phyloP scores from a whole-genome alignment of 2,329 filamentous ascomycete genomes.

The Shiraia sp. region DNA sequence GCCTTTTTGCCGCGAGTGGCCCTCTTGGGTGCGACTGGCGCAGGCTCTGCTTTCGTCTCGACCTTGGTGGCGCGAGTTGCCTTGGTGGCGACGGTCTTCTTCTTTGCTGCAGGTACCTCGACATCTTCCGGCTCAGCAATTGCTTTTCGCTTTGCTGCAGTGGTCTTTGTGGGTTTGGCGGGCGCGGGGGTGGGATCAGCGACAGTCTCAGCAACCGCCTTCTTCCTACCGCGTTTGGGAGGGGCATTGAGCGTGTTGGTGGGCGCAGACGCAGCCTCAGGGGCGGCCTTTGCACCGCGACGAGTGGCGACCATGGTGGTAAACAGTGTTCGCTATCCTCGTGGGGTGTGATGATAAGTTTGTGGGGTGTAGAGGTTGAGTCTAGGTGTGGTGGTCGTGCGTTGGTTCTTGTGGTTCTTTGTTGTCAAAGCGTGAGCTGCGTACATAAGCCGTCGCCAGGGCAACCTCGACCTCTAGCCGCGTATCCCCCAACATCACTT shows the following conservation, averaged over 20 bases:
- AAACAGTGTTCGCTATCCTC: too few species aligned
- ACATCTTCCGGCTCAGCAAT: constrained; percentile 22
- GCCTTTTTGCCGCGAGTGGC: constrained; percentile 30
- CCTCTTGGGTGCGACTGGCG: constrained; percentile 24
- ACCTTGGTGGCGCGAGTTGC: constrained; percentile 26
- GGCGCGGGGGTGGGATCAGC: constrained; percentile 18
- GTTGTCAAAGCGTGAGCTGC: constrained; percentile 26
- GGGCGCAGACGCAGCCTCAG: constrained; percentile 25
- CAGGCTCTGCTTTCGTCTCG: constrained; percentile 19
- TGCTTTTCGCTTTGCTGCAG: constrained; percentile 23
- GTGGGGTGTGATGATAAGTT: constrained; percentile 8
- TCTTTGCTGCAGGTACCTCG: constrained; percentile 19
- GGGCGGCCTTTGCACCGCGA: constrained; percentile 30
- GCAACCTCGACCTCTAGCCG: too few species aligned
- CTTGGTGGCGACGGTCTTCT: constrained; percentile 19
- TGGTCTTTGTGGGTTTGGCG: constrained; percentile 23
- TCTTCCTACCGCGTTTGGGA: constrained; percentile 38
- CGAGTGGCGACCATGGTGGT: constrained; percentile 38
- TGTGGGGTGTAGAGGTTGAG: constrained; percentile 14
- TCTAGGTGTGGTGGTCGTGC: constrained; percentile 17
- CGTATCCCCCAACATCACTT: background rate
- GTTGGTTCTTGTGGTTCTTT: constrained; percentile 15
- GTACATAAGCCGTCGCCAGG: constrained; percentile 18
- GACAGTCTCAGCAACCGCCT: constrained; percentile 21
- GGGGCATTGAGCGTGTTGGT: constrained; percentile 35